Base-by-base conservation (phyloP, 2,329 filamentous ascomycete genomes). In the Epichloe elymi region DNA sequence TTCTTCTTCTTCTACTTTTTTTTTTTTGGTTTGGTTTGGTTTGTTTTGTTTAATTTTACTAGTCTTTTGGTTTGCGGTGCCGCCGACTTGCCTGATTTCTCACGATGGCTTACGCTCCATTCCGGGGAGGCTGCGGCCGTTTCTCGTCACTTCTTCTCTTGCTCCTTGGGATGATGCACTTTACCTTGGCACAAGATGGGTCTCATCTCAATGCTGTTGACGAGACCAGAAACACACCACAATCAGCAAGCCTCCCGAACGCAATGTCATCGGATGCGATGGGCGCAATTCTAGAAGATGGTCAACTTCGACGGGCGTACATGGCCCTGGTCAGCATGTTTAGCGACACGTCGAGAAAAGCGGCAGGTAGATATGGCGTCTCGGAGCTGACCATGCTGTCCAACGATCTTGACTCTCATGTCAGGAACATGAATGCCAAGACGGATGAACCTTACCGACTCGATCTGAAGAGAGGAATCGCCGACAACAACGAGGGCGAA, bases 301-400 rank as follows among this genome's bases (percentile, higher is more conserved):
- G 8, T 26, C 55, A 55, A 17, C 41, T 56, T 14, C 53, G 55
- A 15, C 48, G 46, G 14, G 51, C 54, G 4, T 57, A 57, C 46
- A 39, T 54, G 50, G 52, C 54, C 14, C 46, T 57, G 15, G 39
- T 57, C 10, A 51, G 54, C 50, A 50, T 55, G 54, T 51, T 51
- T 35, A 53, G 50, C 35, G 52, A 55, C 40, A 54, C 52, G 4
- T 53, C 55, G n/a, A 45, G 55, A 30, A 38, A 49, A 26, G 50
- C 52, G 1, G 54, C 55, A 5, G 41, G 40, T 1, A 42, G 37
- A 20, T 55, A 53, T 33, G 54, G 52, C 6, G 46, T 53, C 5
- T 39, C 48, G 4, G 54, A 57, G 38, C 46, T 57, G 23, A 38
- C n/a, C 4, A 40, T 45, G 36, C 37, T 57, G 3, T 53, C 55